These are phyloP conservation scores for Teunomyces gatunensis DNA, from an alignment of 805 yeast species.

Conservation along the genomic window DNA sequence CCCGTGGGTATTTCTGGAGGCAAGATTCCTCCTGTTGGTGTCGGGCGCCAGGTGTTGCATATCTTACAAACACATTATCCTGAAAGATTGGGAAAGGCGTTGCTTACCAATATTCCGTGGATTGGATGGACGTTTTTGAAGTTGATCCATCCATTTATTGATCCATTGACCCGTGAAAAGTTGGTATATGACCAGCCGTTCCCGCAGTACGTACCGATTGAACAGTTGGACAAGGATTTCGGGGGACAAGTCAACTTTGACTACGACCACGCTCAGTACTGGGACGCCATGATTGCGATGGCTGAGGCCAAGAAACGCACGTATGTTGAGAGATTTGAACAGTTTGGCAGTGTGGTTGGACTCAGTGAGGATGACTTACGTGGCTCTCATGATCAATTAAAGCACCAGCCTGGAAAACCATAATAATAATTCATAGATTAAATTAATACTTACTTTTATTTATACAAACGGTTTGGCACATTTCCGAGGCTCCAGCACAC, in stretches of 20 bases:
- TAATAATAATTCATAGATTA: slow-evolving; percentile 1
- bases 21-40: slow-evolving; percentile 48
- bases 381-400: slow-evolving; percentile 15
- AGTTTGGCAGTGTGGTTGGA: slow-evolving; percentile 73
- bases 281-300: slow-evolving; percentile 66
- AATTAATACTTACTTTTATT: too few species aligned
- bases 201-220: slow-evolving; percentile 72
- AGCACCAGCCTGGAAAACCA: slow-evolving; percentile 17
- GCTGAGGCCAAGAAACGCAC: slow-evolving; percentile 57
- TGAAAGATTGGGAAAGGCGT: slow-evolving; percentile 90
- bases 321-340: slow-evolving; percentile 66
- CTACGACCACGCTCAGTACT: slow-evolving; percentile 76
- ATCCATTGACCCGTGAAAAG: slow-evolving; percentile 92
- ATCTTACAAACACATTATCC: slow-evolving; percentile 97
- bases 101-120: slow-evolving; percentile 90
- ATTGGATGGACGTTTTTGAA: slow-evolving; percentile 90
- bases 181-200: slow-evolving; percentile 90
- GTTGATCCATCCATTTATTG: slow-evolving; percentile 92
- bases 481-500: slow-evolving; percentile 74
- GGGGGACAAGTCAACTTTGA: slow-evolving; percentile 86
- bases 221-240: slow-evolving; percentile 78
- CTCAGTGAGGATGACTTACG: slow-evolving; percentile 81
- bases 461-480: slow-evolving; percentile 79
- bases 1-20: slow-evolving; percentile 47
- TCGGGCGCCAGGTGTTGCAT: slow-evolving; percentile 79